A percentile compares a stretch with the other conserved stretches of the same genome.
Evolutionary conservation across 371 early-diverging fungal species (phyloP).

Genomic region (Sporodiniella umbellata): DNA sequence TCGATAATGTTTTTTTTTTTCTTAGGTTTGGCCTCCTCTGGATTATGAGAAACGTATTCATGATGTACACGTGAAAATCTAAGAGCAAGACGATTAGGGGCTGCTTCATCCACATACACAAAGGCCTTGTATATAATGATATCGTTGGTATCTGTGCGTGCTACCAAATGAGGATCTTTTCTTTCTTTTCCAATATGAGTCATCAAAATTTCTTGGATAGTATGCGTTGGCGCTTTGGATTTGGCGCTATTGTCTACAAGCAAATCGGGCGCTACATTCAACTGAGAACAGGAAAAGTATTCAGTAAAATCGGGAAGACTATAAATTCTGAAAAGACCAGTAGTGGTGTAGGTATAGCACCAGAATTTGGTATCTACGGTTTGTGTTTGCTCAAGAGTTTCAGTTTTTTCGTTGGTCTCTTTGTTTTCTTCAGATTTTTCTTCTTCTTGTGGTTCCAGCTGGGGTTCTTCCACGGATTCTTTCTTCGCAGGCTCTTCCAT

Average conservation of each 20-base stretch:
- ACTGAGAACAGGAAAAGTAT: constrained; percentile 62
- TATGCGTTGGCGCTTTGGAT: background rate
- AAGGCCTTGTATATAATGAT: constrained; percentile 73
- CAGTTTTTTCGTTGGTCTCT: constrained; percentile 41
- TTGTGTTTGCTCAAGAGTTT: constrained; percentile 23
- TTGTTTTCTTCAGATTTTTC: constrained; percentile 22
- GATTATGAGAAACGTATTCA: constrained; percentile 62
- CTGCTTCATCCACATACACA: constrained; percentile 32
- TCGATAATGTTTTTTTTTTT: constrained; percentile 28
- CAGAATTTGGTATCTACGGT: constrained; percentile 33
- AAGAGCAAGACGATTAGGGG: constrained; percentile 58
- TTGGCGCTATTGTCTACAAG: constrained; percentile 46
- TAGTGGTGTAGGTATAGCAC: constrained; percentile 35
- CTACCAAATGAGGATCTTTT: constrained; percentile 68
- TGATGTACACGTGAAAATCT: constrained; percentile 71
- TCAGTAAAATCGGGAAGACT: constrained; percentile 70
- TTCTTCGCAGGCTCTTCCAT: constrained; percentile 3
- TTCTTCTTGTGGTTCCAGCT: background rate
- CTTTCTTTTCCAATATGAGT: constrained; percentile 61
- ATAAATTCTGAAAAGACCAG: constrained; percentile 48
- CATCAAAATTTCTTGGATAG: constrained; percentile 66
- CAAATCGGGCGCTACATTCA: constrained; percentile 61
- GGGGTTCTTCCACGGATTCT: background rate
- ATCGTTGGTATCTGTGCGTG: constrained; percentile 66
- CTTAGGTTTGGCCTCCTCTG: constrained; percentile 2